Conservation (phyloP, 352 stramenopile species). For the Pythium phragmiticola region DNA sequence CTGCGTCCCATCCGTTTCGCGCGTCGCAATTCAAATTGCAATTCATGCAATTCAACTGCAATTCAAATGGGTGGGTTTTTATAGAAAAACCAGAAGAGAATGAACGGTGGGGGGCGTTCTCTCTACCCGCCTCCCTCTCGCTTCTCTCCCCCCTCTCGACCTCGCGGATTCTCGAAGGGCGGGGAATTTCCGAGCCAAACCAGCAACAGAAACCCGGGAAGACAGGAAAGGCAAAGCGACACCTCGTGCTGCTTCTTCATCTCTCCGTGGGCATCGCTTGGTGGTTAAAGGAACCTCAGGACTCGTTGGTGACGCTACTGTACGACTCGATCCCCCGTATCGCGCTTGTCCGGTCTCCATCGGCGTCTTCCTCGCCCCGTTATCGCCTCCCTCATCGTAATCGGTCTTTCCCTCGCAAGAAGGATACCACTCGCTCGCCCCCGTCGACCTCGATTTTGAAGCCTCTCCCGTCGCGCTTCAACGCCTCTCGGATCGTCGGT, state of each 20-base stretch:
- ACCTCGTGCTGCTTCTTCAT: constrained; percentile 18
- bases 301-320: constrained; percentile 15
- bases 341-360: constrained; percentile 16
- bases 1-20: constrained; percentile 27
- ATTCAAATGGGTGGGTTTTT: constrained; percentile 37
- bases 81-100: constrained; percentile 36
- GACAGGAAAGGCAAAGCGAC: constrained; percentile 16
- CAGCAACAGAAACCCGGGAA: constrained; percentile 31
- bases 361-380: constrained; percentile 12
- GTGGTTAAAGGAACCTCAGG: constrained; percentile 16
- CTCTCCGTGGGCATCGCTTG: constrained; percentile 21
- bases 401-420: constrained; percentile 10
- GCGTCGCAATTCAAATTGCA: constrained; percentile 32
- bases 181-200: constrained; percentile 26
- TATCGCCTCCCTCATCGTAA: constrained; percentile 8
- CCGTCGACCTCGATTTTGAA: constrained; percentile 5
- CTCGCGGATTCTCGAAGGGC: constrained; percentile 17
- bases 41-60: constrained; percentile 31
- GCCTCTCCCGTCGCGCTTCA: constrained; percentile 1
- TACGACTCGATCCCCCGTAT: constrained; percentile 15
- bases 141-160: constrained; percentile 7
- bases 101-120: constrained; percentile 17
- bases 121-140: not conserved
- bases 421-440: constrained; percentile 14
- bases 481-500: constrained; percentile 10